Evolutionary conservation across 352 stramenopile genomes (phyloP), one percentile per base, ranked within the genome.

Genomic region (Phytopythium oedochilum): DNA sequence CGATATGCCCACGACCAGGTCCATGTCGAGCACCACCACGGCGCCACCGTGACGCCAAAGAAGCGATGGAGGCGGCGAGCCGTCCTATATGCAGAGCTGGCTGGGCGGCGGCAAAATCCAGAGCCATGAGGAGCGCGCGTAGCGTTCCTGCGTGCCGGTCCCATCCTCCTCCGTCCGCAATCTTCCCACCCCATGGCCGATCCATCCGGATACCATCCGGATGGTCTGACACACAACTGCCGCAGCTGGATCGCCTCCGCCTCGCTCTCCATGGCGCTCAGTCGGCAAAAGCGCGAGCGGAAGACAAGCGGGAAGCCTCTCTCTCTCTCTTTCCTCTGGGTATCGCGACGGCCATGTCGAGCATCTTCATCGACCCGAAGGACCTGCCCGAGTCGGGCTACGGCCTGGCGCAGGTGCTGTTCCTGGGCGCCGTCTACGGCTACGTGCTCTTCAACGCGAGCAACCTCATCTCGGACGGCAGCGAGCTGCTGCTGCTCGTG

Each of bases 401-500:
- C 55, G 89, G 89, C 17, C 86, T 96, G 44, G 38, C 85, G 29
- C 91, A 97, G 66, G 88, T 99, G 48, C 51, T 96, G 4, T 98
- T 98, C 77, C 83, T 99, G 5, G 92, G 97, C 53, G 64, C 90
- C 23, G 91, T 96, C 18, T 99, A 99, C 73, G 96, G 87, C 51
- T 99, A 97, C 68, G 89, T 99, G 61, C 87, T 99, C 35, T 99
- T 96, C 74, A 94, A 96, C 66, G 89, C 92, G 42, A 96, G 90
- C 48, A 98, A 98, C 76, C 78, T 99, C 61, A 99, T 99, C 73
- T 97, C 94, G 22, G 96, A 99, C 78, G 97, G 97, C 65, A 98
- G 89, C 39, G 97, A 99, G 72, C 83, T 99, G 36, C 81, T 99
- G 38, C 83, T 99, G 32, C 83, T 99, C 20, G 85, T 99, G 55